Percentiles rank a stretch among this genome's conserved stretches.
phyloP scores from a whole-genome alignment of 2,329 filamentous ascomycete genomes.

The Aspergillus tanneri region DNA sequence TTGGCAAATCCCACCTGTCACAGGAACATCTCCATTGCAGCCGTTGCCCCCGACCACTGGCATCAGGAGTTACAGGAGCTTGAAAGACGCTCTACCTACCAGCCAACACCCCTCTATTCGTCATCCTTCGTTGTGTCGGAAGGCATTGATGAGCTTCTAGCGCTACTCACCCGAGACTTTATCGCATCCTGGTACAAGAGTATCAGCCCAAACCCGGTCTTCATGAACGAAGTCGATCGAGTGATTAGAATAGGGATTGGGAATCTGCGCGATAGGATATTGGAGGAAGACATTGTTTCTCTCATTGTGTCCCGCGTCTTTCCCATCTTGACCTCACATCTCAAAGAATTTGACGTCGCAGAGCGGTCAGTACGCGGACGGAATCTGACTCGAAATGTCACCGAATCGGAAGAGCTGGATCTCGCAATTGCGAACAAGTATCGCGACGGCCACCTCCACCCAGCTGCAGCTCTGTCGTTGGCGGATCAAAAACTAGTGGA shows the following conservation, averaged over 20 bases:
- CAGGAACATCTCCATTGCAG: constrained; percentile 52
- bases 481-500: constrained; percentile 81
- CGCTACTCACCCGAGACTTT: constrained; percentile 77
- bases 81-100: constrained; percentile 65
- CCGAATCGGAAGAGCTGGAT: constrained; percentile 94
- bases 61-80: constrained; percentile 66
- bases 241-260: constrained; percentile 71
- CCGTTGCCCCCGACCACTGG: constrained; percentile 67
- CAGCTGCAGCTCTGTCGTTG: constrained; percentile 77
- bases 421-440: constrained; percentile 95
- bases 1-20: constrained; percentile 45
- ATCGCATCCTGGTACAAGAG: constrained; percentile 82
- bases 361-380: constrained; percentile 83
- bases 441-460: constrained; percentile 80
- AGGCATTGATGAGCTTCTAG: constrained; percentile 75
- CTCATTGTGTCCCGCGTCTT: constrained; percentile 77
- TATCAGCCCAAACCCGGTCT: constrained; percentile 78
- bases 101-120: constrained; percentile 68
- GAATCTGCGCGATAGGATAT: constrained; percentile 69
- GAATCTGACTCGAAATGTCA: constrained; percentile 83
- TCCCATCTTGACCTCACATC: constrained; percentile 82
- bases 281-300: constrained; percentile 78
- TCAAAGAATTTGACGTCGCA: constrained; percentile 87
- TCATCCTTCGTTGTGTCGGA: constrained; percentile 75
- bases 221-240: constrained; percentile 82